Evolutionary conservation across 352 stramenopile genomes (phyloP).

Genomic region (Globisporangium perplexum): DNA sequence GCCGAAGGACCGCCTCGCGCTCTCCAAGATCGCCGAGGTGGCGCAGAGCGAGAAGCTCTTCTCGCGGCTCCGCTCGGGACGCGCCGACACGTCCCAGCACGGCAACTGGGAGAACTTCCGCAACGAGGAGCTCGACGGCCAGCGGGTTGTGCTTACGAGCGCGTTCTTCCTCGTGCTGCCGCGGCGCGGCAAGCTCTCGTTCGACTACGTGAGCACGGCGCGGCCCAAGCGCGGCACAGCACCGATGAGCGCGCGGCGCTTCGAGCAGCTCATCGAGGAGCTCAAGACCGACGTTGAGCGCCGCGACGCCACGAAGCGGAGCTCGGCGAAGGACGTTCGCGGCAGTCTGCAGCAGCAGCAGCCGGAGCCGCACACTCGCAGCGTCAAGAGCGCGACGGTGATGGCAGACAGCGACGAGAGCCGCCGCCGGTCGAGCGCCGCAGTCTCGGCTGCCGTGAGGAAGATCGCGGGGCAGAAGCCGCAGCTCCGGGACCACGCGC

Average conservation of each 20-base stretch:
- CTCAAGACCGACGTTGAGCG: slow-evolving; percentile 28
- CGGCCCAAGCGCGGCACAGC: slow-evolving; percentile 52
- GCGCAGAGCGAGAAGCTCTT: slow-evolving; percentile 82
- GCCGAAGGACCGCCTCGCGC: slow-evolving; percentile 63
- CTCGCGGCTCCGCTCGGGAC: slow-evolving; percentile 41
- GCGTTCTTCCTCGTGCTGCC: slow-evolving; percentile 79
- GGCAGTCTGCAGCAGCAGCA: not conserved
- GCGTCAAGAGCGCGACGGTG: not conserved
- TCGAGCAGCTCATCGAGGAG: slow-evolving; percentile 66
- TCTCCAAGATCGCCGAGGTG: slow-evolving; percentile 79
- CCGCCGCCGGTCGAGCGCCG: not conserved
- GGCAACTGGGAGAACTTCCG: slow-evolving; percentile 91
- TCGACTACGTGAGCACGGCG: slow-evolving; percentile 88
- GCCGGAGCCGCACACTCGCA: not conserved
- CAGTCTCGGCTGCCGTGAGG: not conserved
- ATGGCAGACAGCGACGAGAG: not conserved
- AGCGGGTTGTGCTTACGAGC: slow-evolving; percentile 60
- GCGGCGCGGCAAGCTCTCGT: slow-evolving; percentile 65
- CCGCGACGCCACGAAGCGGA: not conserved
- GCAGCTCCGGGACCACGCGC: slow-evolving; percentile 49
- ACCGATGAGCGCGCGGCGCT: slow-evolving; percentile 60
- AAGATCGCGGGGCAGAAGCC: slow-evolving; percentile 13
- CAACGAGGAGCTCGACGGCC: slow-evolving; percentile 83
- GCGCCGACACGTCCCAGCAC: slow-evolving; percentile 81
- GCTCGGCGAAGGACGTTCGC: not conserved